These are phyloP conservation scores for Metschnikowia lochheadii DNA, from an alignment of 805 yeast species.

Conservation along the genomic window DNA sequence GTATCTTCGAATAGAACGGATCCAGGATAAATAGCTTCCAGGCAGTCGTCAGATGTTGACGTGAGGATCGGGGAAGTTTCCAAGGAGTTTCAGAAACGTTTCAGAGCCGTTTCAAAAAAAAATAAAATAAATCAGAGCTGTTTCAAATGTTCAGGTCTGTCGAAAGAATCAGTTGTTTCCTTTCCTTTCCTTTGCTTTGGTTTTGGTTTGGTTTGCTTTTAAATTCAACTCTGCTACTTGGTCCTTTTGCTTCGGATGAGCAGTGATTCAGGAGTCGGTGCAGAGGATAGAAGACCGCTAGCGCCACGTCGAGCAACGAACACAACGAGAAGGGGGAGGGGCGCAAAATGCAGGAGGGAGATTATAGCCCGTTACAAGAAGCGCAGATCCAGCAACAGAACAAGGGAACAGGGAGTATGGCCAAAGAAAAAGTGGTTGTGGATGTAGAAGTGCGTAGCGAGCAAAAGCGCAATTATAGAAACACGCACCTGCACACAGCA, in stretches of 20 bases:
- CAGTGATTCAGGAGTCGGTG: neutral
- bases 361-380: neutral
- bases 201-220: no score
- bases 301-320: neutral
- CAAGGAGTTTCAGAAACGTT: no score
- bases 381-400: neutral
- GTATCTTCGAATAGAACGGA: no score
- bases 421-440: conserved; percentile 2
- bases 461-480: conserved; percentile 3
- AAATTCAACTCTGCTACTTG: no score
- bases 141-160: no score
- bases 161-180: no score
- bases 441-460: conserved; percentile 1
- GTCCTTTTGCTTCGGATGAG: neutral
- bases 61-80: no score
- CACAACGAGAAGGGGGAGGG: neutral
- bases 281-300: neutral
- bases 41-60: no score
- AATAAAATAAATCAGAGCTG: no score
- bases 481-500: neutral
- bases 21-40: neutral
- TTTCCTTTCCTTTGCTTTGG: no score
- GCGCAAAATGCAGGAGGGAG: neutral
- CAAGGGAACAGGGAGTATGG: neutral
- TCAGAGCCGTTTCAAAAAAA: no score